phyloP scores from a whole-genome alignment of 164 flowering plant genomes.

The Taxillus chinensis region DNA sequence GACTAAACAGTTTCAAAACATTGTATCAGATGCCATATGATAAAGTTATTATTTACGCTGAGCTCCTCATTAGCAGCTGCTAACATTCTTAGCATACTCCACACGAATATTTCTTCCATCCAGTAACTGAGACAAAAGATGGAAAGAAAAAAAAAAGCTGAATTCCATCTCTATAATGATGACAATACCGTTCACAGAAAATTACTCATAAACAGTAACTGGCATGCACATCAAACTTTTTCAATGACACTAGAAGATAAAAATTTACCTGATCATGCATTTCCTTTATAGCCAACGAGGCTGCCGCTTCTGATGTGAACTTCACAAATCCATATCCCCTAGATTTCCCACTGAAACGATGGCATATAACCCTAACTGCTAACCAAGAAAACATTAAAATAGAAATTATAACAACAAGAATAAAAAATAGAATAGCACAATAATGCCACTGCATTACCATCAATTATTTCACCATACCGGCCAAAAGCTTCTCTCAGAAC shows the following conservation, averaged over 20 bases:
- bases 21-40: too few relatives aligned
- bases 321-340: constrained; percentile 66
- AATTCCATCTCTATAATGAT: too few relatives aligned
- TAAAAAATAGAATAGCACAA: neutral
- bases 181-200: too few relatives aligned
- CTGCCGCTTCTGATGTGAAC: constrained; percentile 34
- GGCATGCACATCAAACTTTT: too few relatives aligned
- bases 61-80: constrained; percentile 8
- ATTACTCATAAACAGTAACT: too few relatives aligned
- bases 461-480: constrained; percentile 40
- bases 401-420: neutral
- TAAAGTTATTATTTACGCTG: neutral
- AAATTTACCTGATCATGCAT: constrained; percentile 48
- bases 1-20: too few relatives aligned
- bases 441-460: constrained; percentile 28
- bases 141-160: neutral
- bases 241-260: neutral
- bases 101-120: constrained; percentile 59
- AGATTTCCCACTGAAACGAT: constrained; percentile 44
- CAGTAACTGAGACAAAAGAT: constrained; percentile 24
- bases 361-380: constrained; percentile 58
- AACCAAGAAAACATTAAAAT: neutral
- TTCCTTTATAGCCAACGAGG: constrained; percentile 38
- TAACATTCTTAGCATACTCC: constrained; percentile 29
- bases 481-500: constrained; percentile 44